Conservation (phyloP, 129 eudicot genomes). For the Daucus carota region DNA sequence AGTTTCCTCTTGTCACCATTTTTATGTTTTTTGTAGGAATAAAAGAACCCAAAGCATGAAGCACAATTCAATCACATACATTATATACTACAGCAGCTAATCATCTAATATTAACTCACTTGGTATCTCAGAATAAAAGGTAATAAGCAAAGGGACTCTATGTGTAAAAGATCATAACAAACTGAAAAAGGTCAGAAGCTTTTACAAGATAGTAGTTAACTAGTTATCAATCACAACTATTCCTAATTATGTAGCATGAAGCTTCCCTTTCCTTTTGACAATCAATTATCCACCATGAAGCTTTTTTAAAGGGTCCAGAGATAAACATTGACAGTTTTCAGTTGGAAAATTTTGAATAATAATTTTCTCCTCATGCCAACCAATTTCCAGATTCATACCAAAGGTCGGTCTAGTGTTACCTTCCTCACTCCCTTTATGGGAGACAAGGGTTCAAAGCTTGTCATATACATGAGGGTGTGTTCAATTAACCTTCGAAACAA, state of each 20-base stretch:
- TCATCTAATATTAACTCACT: not conserved
- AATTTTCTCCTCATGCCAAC: not conserved
- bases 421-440: not conserved
- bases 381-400: not conserved
- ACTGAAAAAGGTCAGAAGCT: not conserved
- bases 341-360: not conserved
- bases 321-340: not conserved
- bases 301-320: not conserved
- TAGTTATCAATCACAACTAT: not conserved
- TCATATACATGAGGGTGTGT: not conserved
- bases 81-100: not conserved
- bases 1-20: not conserved
- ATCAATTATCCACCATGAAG: no score
- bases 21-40: not conserved
- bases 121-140: not conserved
- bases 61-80: not conserved
- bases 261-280: no score
- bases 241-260: not conserved
- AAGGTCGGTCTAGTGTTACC: not conserved
- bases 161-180: not conserved
- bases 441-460: not conserved
- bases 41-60: not conserved
- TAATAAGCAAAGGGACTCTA: not conserved
- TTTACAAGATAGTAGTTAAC: not conserved
- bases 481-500: not conserved